Percentiles rank a stretch among this genome's conserved stretches.
These are phyloP conservation scores for Aspergillus ellipticus DNA, from an alignment of 495 filamentous ascomycete species.

Conservation along the genomic window DNA sequence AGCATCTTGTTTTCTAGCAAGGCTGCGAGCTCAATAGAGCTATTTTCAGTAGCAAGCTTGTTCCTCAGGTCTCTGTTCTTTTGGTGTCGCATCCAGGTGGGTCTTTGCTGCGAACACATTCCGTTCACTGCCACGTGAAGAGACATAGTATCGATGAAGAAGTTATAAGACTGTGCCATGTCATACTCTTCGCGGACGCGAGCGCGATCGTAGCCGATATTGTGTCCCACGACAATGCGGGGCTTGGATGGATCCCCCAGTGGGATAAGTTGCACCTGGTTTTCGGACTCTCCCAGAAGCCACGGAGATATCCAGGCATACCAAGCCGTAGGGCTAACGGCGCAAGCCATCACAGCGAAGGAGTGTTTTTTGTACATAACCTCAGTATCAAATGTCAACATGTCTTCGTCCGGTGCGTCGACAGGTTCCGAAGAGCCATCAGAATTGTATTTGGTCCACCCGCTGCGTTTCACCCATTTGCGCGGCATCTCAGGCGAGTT, in stretches of 20 bases:
- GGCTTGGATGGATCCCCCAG: constrained; percentile 67
- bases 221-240: constrained; percentile 86
- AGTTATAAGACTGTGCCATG: constrained; percentile 73
- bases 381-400: constrained; percentile 93
- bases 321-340: constrained; percentile 81
- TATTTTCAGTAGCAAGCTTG: constrained; percentile 67
- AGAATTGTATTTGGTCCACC: constrained; percentile 87
- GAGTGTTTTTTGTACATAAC: constrained; percentile 91
- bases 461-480: constrained; percentile 74
- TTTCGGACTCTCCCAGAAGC: constrained; percentile 79
- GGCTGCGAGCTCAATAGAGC: constrained; percentile 64
- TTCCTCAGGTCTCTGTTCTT: constrained; percentile 84
- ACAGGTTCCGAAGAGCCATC: constrained; percentile 70
- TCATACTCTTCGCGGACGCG: constrained; percentile 87
- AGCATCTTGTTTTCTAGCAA: constrained; percentile 64
- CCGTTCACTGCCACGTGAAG: constrained; percentile 97
- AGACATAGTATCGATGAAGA: constrained; percentile 97
- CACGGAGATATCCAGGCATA: constrained; percentile 98
- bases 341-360: constrained; percentile 95
- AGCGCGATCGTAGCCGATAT: constrained; percentile 92
- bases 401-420: constrained; percentile 70
- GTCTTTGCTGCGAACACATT: constrained; percentile 96
- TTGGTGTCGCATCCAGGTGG: constrained; percentile 93
- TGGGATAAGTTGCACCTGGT: constrained; percentile 76
- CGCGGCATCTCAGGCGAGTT: constrained; percentile 70